A percentile compares a stretch with the other conserved stretches of the same genome.
Conservation (phyloP, 768 basidiomycete genomes). For the Hortiboletus campestris region DNA sequence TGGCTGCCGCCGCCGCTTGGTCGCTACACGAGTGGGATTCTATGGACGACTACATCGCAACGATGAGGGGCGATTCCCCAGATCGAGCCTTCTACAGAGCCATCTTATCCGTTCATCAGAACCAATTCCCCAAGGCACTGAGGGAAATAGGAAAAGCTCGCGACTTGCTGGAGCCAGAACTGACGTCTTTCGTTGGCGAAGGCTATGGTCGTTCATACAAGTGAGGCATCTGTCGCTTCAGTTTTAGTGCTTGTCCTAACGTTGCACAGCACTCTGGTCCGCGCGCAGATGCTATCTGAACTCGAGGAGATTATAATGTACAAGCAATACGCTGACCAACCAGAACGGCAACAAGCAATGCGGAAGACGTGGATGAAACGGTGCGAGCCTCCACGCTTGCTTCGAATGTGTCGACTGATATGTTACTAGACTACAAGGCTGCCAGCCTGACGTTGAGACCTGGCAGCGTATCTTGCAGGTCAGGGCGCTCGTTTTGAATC, state of each 20-base stretch:
- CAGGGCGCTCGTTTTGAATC: constrained; percentile 86
- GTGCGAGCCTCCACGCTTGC: constrained; percentile 37
- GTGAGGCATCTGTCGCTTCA: constrained; percentile 44
- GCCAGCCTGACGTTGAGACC: constrained; percentile 97
- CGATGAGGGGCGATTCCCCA: constrained; percentile 90
- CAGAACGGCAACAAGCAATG: constrained; percentile 87
- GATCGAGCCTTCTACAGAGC: constrained; percentile 96
- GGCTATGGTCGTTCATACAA: constrained; percentile 97
- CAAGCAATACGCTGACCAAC: constrained; percentile 92
- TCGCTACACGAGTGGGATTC: constrained; percentile 95
- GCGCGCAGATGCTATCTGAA: constrained; percentile 97
- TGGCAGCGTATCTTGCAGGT: constrained; percentile 99
- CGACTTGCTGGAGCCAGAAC: constrained; percentile 86
- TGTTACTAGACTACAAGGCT: constrained; percentile 74
- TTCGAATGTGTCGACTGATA: not conserved
- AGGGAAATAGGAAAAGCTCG: constrained; percentile 90
- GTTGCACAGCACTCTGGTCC: constrained; percentile 77
- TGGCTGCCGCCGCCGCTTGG: constrained; percentile 98
- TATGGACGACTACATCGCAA: constrained; percentile 95
- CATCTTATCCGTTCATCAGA: constrained; percentile 93
- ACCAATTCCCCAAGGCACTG: constrained; percentile 90
- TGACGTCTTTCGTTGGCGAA: constrained; percentile 90
- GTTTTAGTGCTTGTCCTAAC: constrained; percentile 13
- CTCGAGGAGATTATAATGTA: constrained; percentile 96
- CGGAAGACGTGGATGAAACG: constrained; percentile 97